A percentile compares a stretch with the other conserved stretches of the same genome.
Evolutionary conservation across 441 rosid genomes (phyloP).

Genomic region (Metrosideros polymorpha): DNA sequence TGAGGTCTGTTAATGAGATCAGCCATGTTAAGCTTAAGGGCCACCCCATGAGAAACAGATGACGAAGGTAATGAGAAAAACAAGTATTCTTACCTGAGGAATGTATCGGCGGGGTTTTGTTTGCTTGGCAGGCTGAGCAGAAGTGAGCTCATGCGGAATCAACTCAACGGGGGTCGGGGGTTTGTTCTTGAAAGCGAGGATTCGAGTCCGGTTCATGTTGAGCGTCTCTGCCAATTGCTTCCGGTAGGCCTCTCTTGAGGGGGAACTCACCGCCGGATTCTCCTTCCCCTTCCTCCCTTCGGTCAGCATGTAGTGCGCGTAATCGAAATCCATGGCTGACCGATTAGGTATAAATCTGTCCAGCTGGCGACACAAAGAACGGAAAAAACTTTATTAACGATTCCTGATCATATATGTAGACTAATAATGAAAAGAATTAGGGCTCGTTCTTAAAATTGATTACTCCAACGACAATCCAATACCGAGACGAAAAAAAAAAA

Average conservation of each 20-base stretch:
- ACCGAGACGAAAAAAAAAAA: background rate
- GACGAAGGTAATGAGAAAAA: background rate
- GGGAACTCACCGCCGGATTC: conserved; percentile 34
- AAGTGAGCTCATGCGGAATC: conserved; percentile 16
- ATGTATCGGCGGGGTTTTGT: conserved; percentile 41
- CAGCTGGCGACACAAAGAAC: background rate
- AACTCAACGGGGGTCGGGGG: conserved; percentile 35
- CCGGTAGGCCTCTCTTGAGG: conserved; percentile 56
- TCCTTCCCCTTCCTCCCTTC: conserved; percentile 1
- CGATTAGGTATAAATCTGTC: conserved; percentile 10
- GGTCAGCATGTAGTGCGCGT: conserved; percentile 7
- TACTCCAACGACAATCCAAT: background rate
- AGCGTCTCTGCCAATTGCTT: conserved; percentile 56
- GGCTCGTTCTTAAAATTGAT: background rate
- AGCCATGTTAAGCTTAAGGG: background rate
- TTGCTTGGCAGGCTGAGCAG: conserved; percentile 29
- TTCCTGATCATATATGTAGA: background rate
- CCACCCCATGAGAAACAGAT: background rate
- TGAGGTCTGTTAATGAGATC: conserved; percentile 27
- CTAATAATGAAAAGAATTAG: background rate
- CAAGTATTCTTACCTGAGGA: conserved; percentile 33
- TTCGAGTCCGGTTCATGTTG: conserved; percentile 56
- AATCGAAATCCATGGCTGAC: conserved; percentile 9
- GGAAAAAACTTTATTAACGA: background rate
- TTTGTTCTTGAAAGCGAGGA: conserved; percentile 62